phyloP scores from a whole-genome alignment of 257 asterid genomes.

The Petunia secreta region DNA sequence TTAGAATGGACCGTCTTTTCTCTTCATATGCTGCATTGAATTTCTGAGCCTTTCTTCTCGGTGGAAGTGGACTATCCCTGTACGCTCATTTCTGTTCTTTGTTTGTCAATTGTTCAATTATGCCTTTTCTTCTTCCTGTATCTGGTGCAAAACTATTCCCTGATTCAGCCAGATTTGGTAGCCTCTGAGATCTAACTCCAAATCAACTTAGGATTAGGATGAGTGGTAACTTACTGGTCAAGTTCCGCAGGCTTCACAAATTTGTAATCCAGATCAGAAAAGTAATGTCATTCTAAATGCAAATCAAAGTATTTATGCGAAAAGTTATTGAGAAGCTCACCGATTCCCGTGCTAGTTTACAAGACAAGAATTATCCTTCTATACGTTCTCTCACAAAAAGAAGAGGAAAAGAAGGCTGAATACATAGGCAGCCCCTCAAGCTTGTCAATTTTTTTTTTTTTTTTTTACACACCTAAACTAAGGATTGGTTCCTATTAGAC shows the following conservation, averaged over 20 bases:
- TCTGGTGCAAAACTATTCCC: not conserved
- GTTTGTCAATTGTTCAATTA: not conserved
- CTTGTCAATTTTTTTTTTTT: too few species aligned
- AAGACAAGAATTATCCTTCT: not conserved
- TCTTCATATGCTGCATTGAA: not conserved
- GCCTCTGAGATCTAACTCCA: not conserved
- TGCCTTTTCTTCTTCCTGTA: not conserved
- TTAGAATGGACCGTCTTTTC: not conserved
- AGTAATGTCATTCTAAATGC: not conserved
- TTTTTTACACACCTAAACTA: too few species aligned
- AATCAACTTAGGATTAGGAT: not conserved
- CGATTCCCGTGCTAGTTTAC: not conserved
- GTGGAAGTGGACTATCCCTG: not conserved
- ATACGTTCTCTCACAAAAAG: not conserved
- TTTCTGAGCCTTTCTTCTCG: not conserved
- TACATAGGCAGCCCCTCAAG: too few species aligned
- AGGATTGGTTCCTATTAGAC: too few species aligned
- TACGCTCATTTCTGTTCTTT: not conserved
- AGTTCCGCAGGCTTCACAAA: not conserved
- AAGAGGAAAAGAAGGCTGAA: not conserved
- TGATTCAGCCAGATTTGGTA: not conserved
- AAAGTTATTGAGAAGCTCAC: not conserved
- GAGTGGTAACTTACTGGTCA: not conserved
- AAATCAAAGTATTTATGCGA: not conserved
- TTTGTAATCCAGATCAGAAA: not conserved